Base-by-base conservation (phyloP, 2,329 filamentous ascomycete species). In the Lomentospora prolificans region DNA sequence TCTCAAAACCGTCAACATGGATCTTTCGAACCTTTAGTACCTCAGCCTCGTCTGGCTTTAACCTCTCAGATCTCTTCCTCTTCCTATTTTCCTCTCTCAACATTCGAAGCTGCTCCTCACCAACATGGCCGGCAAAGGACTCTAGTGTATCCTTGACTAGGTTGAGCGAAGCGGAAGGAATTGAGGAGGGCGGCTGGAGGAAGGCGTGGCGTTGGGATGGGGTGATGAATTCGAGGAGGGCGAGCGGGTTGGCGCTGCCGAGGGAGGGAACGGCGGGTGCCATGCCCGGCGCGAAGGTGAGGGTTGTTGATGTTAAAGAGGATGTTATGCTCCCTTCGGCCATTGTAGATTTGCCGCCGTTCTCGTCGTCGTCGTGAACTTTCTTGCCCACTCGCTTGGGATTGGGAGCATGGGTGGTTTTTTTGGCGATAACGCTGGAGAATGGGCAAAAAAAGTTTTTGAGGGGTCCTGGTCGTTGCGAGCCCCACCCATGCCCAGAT, bases 1-100 rank as follows among this genome's bases (percentile, higher is more conserved):
- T 85, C 63, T 87, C 88, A 63, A 97, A 96, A 0, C 92, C 94
- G 57, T 95, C 84, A 5, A 90, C 76, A 67, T 96, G 88, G 14
- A 99, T 75, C 69, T 88, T 90, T 63, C 87, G 85, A 64, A 96
- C 75, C 64, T 90, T 90, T 60, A 96, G 66, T 1, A 87, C 73
- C 60, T 80, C 71, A 51, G 71, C 64, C 25, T 55, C 53, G 28
- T 55, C 53, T 3, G 41, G 22, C 2, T 33, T 31, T 55, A 55
- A 28, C 31, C 69, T 69, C 30, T 70, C 70, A 7, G 76, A 77
- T 61, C 88, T 78, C 75, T 94, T 95, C 60, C 88, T 78, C 75
- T 95, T 95, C 69, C 81, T 85, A 62, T 83, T 84, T 60, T 75
- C 73, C 60, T 87, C 81, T 61, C 85, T 85, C 61, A 87, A 74